These are phyloP conservation scores for Globisporangium carolinianum DNA, from an alignment of 352 stramenopile species.

Conservation along the genomic window DNA sequence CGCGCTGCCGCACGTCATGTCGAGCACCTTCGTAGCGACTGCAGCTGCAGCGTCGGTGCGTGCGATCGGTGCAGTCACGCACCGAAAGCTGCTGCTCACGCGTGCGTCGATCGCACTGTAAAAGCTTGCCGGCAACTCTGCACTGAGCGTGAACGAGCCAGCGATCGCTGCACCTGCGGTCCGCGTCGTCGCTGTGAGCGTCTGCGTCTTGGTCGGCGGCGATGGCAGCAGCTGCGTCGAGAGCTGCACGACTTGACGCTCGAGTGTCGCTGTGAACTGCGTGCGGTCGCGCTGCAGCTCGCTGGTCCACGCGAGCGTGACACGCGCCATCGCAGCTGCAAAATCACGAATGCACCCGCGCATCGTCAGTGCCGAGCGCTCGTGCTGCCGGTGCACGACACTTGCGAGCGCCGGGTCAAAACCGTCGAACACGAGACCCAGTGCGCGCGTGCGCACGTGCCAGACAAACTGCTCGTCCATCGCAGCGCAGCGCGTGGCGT, in stretches of 20 bases:
- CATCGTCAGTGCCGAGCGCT: constrained; percentile 5
- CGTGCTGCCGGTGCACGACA: constrained; percentile 5
- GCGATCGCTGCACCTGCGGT: constrained; percentile 3
- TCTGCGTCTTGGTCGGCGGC: constrained; percentile 2
- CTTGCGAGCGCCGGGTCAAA: background rate
- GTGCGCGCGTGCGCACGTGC: constrained; percentile 4
- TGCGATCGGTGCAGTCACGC: constrained; percentile 3
- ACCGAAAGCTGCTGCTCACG: constrained; percentile 1
- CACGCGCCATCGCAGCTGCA: constrained; percentile 2
- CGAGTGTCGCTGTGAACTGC: constrained; percentile 7
- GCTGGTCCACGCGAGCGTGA: constrained; percentile 4
- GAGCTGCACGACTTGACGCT: constrained; percentile 9
- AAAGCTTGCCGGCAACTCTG: background rate
- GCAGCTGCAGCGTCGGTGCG: background rate
- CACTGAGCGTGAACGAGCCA: constrained; percentile 4
- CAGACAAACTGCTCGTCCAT: constrained; percentile 4
- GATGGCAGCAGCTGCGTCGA: background rate
- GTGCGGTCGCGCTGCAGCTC: constrained; percentile 3
- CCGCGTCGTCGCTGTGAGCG: background rate
- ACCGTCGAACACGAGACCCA: constrained; percentile 8
- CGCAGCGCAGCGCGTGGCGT: background rate
- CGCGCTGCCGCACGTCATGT: constrained; percentile 5
- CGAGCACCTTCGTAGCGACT: constrained; percentile 4
- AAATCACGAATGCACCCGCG: constrained; percentile 7
- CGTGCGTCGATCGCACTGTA: constrained; percentile 5